These are phyloP conservation scores for Fusarium continuum DNA, from an alignment of 2,329 filamentous ascomycete species.

Conservation along the genomic window DNA sequence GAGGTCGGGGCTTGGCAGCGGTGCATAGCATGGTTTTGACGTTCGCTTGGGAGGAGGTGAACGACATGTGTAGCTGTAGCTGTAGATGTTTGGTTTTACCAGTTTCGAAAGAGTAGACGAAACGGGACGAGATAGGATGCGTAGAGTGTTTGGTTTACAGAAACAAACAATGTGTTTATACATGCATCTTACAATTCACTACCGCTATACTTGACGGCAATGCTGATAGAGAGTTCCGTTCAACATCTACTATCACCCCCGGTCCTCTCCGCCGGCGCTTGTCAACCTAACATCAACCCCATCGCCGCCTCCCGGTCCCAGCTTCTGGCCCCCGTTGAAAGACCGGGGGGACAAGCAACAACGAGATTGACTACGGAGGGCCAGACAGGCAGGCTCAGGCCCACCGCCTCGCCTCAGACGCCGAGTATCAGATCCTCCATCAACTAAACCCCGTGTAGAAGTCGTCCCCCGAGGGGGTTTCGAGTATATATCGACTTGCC, in stretches of 20 bases:
- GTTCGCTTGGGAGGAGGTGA: constrained; percentile 1
- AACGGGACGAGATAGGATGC: constrained; percentile 18
- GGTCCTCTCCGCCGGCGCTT: constrained; percentile 30
- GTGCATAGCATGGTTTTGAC: constrained; percentile 9
- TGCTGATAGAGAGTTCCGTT: neutral
- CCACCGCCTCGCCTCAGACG: constrained; percentile 15
- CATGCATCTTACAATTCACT: too few species aligned
- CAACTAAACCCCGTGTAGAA: constrained; percentile 34
- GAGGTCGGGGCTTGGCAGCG: constrained; percentile 38
- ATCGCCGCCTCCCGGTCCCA: constrained; percentile 16
- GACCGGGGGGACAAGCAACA: constrained; percentile 9
- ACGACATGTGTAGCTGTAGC: too few species aligned
- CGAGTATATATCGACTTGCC: constrained; percentile 39
- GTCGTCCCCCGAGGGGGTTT: constrained; percentile 14
- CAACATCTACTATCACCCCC: neutral
- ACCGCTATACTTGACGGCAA: neutral
- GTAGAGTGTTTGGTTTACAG: neutral
- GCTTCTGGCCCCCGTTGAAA: neutral
- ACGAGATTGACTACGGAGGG: constrained; percentile 27
- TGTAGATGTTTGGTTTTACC: neutral
- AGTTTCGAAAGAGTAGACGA: constrained; percentile 3
- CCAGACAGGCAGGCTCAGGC: constrained; percentile 12
- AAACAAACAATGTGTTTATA: neutral
- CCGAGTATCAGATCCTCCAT: constrained; percentile 28
- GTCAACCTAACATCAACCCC: constrained; percentile 4